Evolutionary conservation across 768 basidiomycete genomes (phyloP), one percentile per base, ranked within the genome.

Genomic region (Chalciporus chontae): DNA sequence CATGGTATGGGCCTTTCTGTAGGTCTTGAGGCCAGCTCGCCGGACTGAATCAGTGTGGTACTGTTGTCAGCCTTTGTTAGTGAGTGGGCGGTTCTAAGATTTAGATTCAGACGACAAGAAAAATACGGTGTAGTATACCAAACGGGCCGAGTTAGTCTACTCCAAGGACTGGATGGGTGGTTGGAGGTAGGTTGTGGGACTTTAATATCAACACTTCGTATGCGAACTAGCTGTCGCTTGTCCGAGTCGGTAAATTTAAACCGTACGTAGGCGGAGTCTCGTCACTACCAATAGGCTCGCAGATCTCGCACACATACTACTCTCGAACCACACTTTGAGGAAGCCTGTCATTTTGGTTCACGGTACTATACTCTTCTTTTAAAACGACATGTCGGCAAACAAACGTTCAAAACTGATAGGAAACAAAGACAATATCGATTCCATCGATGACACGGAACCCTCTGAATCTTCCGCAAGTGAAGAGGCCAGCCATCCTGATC

Each of bases 331-430:
- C 14, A 36, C 13, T 9, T 36, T 5, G 15, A 15, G 2, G 8
- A 11, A 31, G 29, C 10, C 10, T 39, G 2, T 21, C 8, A 21
- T 14, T 14, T 29, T 29, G 42, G 41, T 29, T 13, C 14, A 24
- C 41, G 7, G 24, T 15, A 26, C n/a, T n/a, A n/a, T 8, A 29
- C 26, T 3, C 40, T 41, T 49, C 27, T 48, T 42, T 39, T 45
- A 45, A 40, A 40, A 54, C 51, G 58, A 47, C 41, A 84, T 85
- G 79, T 68, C 78, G 52, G 70, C 75, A 17, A 61, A 69, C 37
- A 85, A 85, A 75, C 77, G 77, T 50, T 74, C 69, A 62, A 80
- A 77, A 57, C 69, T 75, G 26, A 62, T 66, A 15, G 55, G 60
- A 40, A 62, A 53, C 27, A 47, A 49, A 39, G 57, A 66, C 32